Evolutionary conservation across 495 filamentous ascomycete species (phyloP).

Genomic region (Tuber magnatum): DNA sequence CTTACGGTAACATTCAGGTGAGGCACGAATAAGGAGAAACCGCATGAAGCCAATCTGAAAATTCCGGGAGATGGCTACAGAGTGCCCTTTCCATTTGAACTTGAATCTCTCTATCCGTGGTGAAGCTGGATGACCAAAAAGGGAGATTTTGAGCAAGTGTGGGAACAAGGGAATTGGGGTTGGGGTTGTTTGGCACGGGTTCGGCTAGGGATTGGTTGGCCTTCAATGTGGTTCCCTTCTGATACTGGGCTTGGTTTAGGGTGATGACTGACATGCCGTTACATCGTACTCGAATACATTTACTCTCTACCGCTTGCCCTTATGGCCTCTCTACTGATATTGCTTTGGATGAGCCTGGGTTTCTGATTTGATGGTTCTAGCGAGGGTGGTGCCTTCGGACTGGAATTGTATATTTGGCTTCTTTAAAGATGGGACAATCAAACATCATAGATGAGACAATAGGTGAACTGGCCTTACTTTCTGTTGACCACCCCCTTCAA

Average conservation of each 20-base stretch:
- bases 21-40: background rate
- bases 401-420: background rate
- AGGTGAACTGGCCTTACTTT: background rate
- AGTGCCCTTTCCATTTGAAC: background rate
- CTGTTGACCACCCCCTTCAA: background rate
- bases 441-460: background rate
- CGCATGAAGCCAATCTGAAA: background rate
- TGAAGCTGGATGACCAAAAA: background rate
- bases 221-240: background rate
- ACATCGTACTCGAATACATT: background rate
- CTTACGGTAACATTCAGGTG: background rate
- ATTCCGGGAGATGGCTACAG: background rate
- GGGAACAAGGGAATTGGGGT: background rate
- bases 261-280: background rate
- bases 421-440: background rate
- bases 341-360: background rate
- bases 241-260: background rate
- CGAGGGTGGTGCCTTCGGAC: background rate
- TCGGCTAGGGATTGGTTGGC: background rate
- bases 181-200: background rate
- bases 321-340: background rate
- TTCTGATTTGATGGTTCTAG: background rate
- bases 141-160: background rate
- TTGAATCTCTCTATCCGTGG: background rate
- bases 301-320: background rate